Evolutionary conservation across 1,284 basidiomycete species (phyloP), one percentile per base, ranked within the genome.

Genomic region (Stereum hirsutum): DNA sequence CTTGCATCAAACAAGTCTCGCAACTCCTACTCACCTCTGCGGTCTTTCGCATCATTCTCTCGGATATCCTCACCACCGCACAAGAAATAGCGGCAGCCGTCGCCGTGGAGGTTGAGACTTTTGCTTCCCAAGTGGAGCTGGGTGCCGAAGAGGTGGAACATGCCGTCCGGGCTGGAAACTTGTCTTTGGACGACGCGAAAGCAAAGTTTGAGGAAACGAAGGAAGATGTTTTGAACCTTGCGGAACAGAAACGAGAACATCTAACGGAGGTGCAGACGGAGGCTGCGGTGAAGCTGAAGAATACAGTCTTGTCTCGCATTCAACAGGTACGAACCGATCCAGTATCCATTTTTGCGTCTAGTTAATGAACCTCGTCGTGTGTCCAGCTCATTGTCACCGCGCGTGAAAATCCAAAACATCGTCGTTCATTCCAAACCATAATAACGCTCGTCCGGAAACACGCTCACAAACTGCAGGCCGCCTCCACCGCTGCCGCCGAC

Each of bases 311-410:
- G 14, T 52, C 52, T 15, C 50, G 67, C 7, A 48, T 70, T 6
- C 65, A 70, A 49, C 58, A 67, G 57, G 70, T 69, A 5, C 17
- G 17, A n/a, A n/a, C n/a, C n/a, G n/a, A n/a, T n/a, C n/a, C n/a
- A n/a, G n/a, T n/a, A n/a, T n/a, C n/a, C n/a, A n/a, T n/a, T n/a
- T n/a, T n/a, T n/a, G n/a, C n/a, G n/a, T n/a, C n/a, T n/a, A n/a
- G n/a, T n/a, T n/a, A n/a, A n/a, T n/a, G n/a, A n/a, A n/a, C n/a
- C n/a, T n/a, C n/a, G n/a, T n/a, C n/a, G n/a, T n/a, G n/a, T n/a
- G n/a, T n/a, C n/a, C n/a, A 74, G 70, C 54, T 68, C 3, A 50
- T 72, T 14, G 44, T 55, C 15, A 63, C 63, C 39, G 62, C 66
- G 1, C 68, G 70, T 43, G 46, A 55, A 39, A 61, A 66, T 35